Base-by-base conservation (phyloP, 495 filamentous ascomycete species). In the Aspergillus ostianus region DNA sequence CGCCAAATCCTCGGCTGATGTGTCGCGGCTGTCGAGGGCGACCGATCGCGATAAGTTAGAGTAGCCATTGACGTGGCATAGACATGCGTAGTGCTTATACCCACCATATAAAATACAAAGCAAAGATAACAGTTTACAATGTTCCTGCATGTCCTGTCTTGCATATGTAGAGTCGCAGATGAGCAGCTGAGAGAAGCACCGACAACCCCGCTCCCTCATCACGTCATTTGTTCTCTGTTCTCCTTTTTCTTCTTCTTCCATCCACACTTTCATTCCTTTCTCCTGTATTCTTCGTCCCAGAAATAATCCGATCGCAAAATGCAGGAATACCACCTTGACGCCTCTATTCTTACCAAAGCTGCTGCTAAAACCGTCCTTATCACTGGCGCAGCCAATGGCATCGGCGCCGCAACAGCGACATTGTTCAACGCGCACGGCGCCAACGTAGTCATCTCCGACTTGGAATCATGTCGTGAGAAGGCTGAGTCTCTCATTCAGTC, bases 371-470 rank as follows among this genome's bases (percentile, higher is more conserved):
- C 64, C 6, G 64, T 73, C 21, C 46, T 77, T 19, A 68, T 80
- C 55, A 79, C 73, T 0, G 75, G 77, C 23, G 71, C 68, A 30
- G 73, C 73, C 0, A 67, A 69, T 12, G 77, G 76, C 23, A 79
- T 80, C 57, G 73, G 76, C 12, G 67, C 65, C 13, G 73, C 69
- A 56, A 73, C 69, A 17, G 70, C 68, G 10, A 45, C 44, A 4
- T 59, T 66, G 6, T 70, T 70, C 62, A 65, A 69, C 51, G 13
- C 45, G 2, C 50, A 67, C 15, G 64, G 70, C 4, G 70, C 67
- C 5, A 74, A 73, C 32, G 61, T 72, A 9, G 59, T 75, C 13
- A 54, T 75, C n/a, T 59, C 68, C 6, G 74, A 77, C 29, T 55
- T 75, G 9, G 32, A 53, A 1, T 56, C 48, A 10, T 60, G 53